These are phyloP conservation scores for Backusella westeae DNA, from an alignment of 192 early-diverging fungal genomes.

Conservation along the genomic window DNA sequence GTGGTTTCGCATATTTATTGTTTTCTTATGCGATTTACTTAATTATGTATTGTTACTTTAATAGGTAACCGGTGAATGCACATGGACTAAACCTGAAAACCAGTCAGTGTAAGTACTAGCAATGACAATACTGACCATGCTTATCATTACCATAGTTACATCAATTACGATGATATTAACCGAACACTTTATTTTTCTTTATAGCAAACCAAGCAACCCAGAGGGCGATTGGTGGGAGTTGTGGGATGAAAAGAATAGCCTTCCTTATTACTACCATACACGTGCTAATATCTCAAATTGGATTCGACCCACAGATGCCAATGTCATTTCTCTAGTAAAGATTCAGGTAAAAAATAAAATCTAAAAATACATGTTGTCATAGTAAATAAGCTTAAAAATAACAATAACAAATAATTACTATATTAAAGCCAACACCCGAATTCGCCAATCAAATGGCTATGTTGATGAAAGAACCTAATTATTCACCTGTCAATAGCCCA, in stretches of 20 bases:
- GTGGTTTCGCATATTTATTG: neutral
- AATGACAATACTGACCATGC: neutral
- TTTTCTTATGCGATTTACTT: constrained; percentile 1
- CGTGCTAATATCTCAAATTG: constrained; percentile 86
- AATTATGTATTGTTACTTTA: constrained; percentile 8
- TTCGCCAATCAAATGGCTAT: neutral
- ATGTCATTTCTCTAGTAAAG: constrained; percentile 69
- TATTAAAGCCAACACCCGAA: neutral
- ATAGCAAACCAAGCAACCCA: constrained; percentile 68
- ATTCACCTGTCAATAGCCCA: neutral
- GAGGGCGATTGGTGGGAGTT: constrained; percentile 97
- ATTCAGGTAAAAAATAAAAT: constrained; percentile 53
- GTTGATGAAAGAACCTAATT: constrained; percentile 10
- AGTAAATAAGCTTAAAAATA: neutral
- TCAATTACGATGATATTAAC: neutral
- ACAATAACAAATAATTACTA: neutral
- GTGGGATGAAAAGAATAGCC: constrained; percentile 77
- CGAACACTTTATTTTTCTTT: constrained; percentile 3
- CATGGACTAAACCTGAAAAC: constrained; percentile 59
- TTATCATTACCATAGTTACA: neutral
- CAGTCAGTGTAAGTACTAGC: constrained; percentile 60
- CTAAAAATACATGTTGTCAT: constrained; percentile 5
- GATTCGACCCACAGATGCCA: constrained; percentile 69
- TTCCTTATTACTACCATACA: constrained; percentile 95
- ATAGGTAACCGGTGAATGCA: constrained; percentile 82